Percentiles rank a stretch among this genome's conserved stretches.
These are phyloP conservation scores for Fusarium domesticum DNA, from an alignment of 2,329 filamentous ascomycete genomes.

Conservation along the genomic window DNA sequence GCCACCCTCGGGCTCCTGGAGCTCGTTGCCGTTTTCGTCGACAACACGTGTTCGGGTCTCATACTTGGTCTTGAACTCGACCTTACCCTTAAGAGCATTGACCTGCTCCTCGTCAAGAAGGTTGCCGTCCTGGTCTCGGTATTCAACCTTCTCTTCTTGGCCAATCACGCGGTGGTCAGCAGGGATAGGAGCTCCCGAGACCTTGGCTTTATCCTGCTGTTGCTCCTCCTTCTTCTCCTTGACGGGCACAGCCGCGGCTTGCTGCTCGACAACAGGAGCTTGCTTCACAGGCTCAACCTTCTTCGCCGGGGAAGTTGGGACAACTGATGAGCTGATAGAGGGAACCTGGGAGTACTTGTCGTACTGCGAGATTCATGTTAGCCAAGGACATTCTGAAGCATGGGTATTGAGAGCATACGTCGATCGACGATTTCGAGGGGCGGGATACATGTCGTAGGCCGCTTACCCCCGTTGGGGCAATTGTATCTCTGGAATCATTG, in stretches of 20 bases:
- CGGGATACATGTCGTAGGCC: constrained; percentile 6
- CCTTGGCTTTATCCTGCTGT: constrained; percentile 33
- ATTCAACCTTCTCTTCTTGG: constrained; percentile 82
- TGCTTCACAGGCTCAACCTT: constrained; percentile 16
- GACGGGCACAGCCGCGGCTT: not conserved
- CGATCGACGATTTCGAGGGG: not conserved
- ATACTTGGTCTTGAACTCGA: constrained; percentile 92
- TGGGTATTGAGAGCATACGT: not conserved
- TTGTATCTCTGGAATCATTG: not conserved
- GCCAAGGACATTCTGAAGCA: constrained; percentile 1
- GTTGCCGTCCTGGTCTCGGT: constrained; percentile 92
- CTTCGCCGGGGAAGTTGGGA: constrained; percentile 30
- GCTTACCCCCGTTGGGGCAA: constrained; percentile 8
- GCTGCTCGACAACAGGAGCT: constrained; percentile 1
- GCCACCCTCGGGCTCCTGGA: constrained; percentile 48
- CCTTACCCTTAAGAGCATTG: constrained; percentile 80
- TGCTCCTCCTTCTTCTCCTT: constrained; percentile 15
- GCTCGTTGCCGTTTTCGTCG: constrained; percentile 74
- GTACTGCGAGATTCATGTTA: constrained; percentile 40
- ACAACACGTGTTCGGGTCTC: constrained; percentile 89
- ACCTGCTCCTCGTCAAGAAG: constrained; percentile 82
- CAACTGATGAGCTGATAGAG: constrained; percentile 26
- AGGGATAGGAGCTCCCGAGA: constrained; percentile 51
- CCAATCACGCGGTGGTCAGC: constrained; percentile 48
- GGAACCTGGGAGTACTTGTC: constrained; percentile 41